Percentiles rank a stretch among this genome's conserved stretches.
phyloP scores from a whole-genome alignment of 2,329 filamentous ascomycete genomes.

The Xylariaceae sp. region DNA sequence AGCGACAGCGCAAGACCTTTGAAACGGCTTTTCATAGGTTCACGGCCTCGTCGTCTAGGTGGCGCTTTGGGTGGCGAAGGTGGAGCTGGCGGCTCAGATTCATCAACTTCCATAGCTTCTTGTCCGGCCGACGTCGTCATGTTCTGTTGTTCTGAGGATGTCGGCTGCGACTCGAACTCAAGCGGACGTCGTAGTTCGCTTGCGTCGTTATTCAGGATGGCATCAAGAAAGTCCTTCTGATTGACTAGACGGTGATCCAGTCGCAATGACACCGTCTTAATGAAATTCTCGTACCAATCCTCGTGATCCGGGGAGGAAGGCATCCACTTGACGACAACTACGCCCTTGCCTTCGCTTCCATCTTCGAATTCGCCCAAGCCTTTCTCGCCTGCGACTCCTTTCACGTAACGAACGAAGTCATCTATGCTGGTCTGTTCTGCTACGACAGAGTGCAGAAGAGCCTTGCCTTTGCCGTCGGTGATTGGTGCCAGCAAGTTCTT shows the following conservation, averaged over 20 bases:
- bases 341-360: slow-evolving; percentile 62
- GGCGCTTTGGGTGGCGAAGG: slow-evolving; percentile 8
- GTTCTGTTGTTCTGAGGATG: slow-evolving; percentile 24
- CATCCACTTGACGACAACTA: slow-evolving; percentile 73
- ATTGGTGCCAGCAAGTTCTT: slow-evolving; percentile 72
- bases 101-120: slow-evolving; percentile 26
- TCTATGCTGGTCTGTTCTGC: slow-evolving; percentile 63
- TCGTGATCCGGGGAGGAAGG: slow-evolving; percentile 51
- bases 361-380: slow-evolving; percentile 61
- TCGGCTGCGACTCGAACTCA: slow-evolving; percentile 42
- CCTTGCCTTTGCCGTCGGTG: slow-evolving; percentile 78
- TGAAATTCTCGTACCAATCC: slow-evolving; percentile 67
- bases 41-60: slow-evolving; percentile 34
- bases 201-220: slow-evolving; percentile 78
- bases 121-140: slow-evolving; percentile 9
- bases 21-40: slow-evolving; percentile 56
- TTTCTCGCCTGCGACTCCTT: slow-evolving; percentile 69
- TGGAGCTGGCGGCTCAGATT: slow-evolving; percentile 9
- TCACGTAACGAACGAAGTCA: slow-evolving; percentile 76
- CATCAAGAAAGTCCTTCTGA: slow-evolving; percentile 88
- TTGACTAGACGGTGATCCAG: slow-evolving; percentile 80
- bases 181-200: slow-evolving; percentile 66
- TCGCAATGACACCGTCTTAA: slow-evolving; percentile 63
- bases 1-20: slow-evolving; percentile 62
- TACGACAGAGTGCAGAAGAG: slow-evolving; percentile 60